These are phyloP conservation scores for Peronospora destructor DNA, from an alignment of 352 stramenopile species.

Conservation along the genomic window DNA sequence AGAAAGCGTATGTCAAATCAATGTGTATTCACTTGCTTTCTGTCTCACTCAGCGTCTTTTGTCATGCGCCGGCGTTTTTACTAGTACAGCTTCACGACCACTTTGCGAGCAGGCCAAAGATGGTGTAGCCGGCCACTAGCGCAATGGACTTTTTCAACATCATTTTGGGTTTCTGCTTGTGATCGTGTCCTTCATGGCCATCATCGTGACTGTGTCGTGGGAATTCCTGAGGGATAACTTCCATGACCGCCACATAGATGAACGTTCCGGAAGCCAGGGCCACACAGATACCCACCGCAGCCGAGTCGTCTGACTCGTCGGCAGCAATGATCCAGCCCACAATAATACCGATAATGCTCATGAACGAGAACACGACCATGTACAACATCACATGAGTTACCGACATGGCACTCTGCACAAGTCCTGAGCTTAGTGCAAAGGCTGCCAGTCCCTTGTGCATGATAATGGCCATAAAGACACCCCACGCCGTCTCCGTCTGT, in stretches of 20 bases:
- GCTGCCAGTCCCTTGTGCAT: conserved; percentile 74
- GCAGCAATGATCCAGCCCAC: conserved; percentile 49
- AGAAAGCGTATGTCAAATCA: conserved; percentile 26
- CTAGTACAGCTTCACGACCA: conserved; percentile 41
- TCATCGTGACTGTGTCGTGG: conserved; percentile 34
- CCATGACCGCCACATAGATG: conserved; percentile 84
- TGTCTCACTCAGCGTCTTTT: conserved; percentile 9
- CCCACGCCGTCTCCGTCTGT: conserved; percentile 61
- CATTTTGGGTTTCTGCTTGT: conserved; percentile 16
- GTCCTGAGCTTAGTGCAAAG: conserved; percentile 60
- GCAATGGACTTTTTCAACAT: conserved; percentile 42
- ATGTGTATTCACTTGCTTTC: conserved; percentile 16
- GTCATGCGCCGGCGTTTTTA: background rate
- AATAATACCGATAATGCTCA: conserved; percentile 57
- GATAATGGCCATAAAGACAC: conserved; percentile 69
- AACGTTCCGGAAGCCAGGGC: conserved; percentile 71
- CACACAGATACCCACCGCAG: conserved; percentile 49
- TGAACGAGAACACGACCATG: conserved; percentile 56
- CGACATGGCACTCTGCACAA: conserved; percentile 56
- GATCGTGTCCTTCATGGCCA: conserved; percentile 1
- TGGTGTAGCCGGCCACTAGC: conserved; percentile 56
- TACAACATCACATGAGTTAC: conserved; percentile 47
- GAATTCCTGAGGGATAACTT: conserved; percentile 81
- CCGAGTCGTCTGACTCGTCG: conserved; percentile 52
- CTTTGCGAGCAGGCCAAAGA: conserved; percentile 74